Percentiles rank a stretch among this genome's conserved stretches.
Conservation (phyloP, 2,329 filamentous ascomycete species). For the Trichoderma atroviride region DNA sequence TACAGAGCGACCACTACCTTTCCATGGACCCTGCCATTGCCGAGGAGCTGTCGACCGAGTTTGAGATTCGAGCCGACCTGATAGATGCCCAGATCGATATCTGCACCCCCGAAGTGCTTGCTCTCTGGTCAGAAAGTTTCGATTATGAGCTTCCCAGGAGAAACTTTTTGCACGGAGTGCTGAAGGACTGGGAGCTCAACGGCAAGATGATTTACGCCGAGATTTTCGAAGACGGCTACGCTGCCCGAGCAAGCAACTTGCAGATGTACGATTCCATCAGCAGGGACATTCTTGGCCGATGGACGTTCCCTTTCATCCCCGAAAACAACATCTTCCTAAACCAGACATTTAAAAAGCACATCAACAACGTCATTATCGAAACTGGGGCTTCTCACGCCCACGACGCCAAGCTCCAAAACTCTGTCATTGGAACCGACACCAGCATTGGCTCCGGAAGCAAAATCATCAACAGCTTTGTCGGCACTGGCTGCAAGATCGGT, state of each 20-base stretch:
- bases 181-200: conserved; percentile 97
- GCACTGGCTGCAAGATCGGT: conserved; percentile 83
- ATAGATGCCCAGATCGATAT: conserved; percentile 97
- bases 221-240: conserved; percentile 80
- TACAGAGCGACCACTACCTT: conserved; percentile 65
- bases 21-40: conserved; percentile 80
- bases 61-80: conserved; percentile 83
- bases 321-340: conserved; percentile 82
- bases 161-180: conserved; percentile 86
- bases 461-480: conserved; percentile 78
- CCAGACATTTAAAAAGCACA: conserved; percentile 73
- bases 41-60: conserved; percentile 66
- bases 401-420: conserved; percentile 69
- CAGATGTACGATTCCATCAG: conserved; percentile 89
- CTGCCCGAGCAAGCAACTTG: conserved; percentile 81
- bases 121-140: conserved; percentile 95
- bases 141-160: conserved; percentile 89
- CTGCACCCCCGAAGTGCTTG: conserved; percentile 92
- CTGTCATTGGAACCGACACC: conserved; percentile 76
- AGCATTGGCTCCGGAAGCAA: conserved; percentile 71
- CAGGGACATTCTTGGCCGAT: conserved; percentile 81
- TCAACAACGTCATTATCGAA: conserved; percentile 76
- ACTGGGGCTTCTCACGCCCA: conserved; percentile 73
- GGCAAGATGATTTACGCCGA: conserved; percentile 96
- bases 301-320: conserved; percentile 86